A percentile compares a stretch with the other conserved stretches of the same genome.
Evolutionary conservation across 345 rosid species (phyloP).

Genomic region (Populus euphratica): DNA sequence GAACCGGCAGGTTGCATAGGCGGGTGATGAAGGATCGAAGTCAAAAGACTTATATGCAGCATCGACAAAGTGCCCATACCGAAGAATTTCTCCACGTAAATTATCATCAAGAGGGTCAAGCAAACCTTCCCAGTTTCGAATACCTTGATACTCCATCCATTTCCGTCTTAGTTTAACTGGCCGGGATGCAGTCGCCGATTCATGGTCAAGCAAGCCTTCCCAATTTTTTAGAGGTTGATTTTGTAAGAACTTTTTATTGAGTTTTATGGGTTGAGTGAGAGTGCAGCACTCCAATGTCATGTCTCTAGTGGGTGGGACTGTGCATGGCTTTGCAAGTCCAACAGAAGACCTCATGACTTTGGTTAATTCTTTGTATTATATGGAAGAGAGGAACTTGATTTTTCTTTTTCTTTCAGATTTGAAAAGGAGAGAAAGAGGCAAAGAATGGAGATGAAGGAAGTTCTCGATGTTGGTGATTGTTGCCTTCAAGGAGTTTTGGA

Average conservation of each 20-base stretch:
- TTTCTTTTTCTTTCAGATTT: neutral
- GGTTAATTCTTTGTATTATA: neutral
- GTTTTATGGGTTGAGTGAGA: slow-evolving; percentile 12
- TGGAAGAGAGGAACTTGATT: neutral
- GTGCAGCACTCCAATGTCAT: slow-evolving; percentile 11
- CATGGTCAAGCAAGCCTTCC: neutral
- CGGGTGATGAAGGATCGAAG: slow-evolving; percentile 62
- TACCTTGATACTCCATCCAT: slow-evolving; percentile 66
- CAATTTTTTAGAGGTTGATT: neutral
- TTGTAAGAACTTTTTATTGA: slow-evolving; percentile 3
- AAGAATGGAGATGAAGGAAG: neutral
- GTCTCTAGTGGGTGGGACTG: slow-evolving; percentile 1
- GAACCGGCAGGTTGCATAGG: slow-evolving; percentile 56
- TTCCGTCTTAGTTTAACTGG: slow-evolving; percentile 26
- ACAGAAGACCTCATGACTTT: slow-evolving; percentile 18
- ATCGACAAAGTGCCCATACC: slow-evolving; percentile 79
- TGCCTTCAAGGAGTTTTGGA: neutral
- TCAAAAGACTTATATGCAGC: slow-evolving; percentile 77
- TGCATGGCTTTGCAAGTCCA: slow-evolving; percentile 22
- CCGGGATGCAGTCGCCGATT: neutral
- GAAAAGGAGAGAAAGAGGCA: neutral
- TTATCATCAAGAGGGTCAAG: slow-evolving; percentile 84
- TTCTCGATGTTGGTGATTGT: neutral
- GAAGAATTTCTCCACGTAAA: slow-evolving; percentile 67
- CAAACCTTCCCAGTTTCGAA: slow-evolving; percentile 56